phyloP scores from a whole-genome alignment of 352 stramenopile species.

The Pythium insidiosum region DNA sequence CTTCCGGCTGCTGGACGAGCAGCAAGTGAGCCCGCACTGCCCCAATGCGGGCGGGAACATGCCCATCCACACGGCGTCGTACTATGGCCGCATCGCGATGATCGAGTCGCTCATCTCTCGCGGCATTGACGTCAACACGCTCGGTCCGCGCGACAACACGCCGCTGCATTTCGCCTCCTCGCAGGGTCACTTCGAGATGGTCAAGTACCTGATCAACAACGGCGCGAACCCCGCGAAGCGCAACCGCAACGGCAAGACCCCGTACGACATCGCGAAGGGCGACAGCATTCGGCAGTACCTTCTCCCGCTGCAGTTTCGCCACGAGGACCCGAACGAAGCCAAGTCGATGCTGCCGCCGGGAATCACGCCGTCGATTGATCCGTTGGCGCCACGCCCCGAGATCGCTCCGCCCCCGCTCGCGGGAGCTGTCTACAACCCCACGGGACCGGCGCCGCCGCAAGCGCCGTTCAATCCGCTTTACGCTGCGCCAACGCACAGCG shows the following conservation, averaged over 20 bases:
- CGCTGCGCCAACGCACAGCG: constrained; percentile 69
- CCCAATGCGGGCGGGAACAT: constrained; percentile 69
- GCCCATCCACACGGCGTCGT: constrained; percentile 80
- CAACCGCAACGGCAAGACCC: constrained; percentile 70
- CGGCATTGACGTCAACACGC: constrained; percentile 61
- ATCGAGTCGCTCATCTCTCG: constrained; percentile 63
- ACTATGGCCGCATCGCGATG: constrained; percentile 68
- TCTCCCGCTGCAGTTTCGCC: constrained; percentile 81
- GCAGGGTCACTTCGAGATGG: constrained; percentile 63
- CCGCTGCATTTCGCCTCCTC: constrained; percentile 77
- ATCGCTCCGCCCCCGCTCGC: constrained; percentile 58
- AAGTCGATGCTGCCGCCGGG: constrained; percentile 55
- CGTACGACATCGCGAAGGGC: constrained; percentile 81
- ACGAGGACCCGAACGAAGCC: constrained; percentile 67
- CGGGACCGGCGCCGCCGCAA: constrained; percentile 9
- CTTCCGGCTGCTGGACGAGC: constrained; percentile 55
- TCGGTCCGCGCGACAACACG: constrained; percentile 66
- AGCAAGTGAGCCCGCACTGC: constrained; percentile 56
- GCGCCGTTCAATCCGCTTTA: constrained; percentile 56
- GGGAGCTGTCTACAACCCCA: constrained; percentile 34
- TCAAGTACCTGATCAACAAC: constrained; percentile 62
- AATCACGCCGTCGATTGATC: constrained; percentile 69
- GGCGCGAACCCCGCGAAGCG: constrained; percentile 72
- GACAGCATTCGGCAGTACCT: constrained; percentile 82
- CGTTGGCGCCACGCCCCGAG: constrained; percentile 44